A percentile compares a stretch with the other conserved stretches of the same genome.
Conservation (phyloP, 2,329 filamentous ascomycete species). For the Pseudocercospora fuligena region DNA sequence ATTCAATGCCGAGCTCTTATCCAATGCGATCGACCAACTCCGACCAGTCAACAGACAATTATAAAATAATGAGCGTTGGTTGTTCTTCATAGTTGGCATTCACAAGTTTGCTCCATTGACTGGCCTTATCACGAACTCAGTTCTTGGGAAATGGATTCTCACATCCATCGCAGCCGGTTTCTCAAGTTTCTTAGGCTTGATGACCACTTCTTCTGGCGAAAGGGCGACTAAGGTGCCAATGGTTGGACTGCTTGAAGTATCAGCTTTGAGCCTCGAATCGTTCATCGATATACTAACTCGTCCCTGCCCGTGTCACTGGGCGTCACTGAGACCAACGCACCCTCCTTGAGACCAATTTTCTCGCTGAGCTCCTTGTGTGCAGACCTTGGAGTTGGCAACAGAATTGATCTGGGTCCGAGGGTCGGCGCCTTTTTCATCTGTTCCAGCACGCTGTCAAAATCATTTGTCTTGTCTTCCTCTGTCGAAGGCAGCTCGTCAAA, state of each 20-base stretch:
- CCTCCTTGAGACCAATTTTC: slow-evolving; percentile 39
- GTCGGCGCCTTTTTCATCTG: slow-evolving; percentile 34
- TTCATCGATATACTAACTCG: slow-evolving; percentile 31
- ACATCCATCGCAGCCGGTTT: slow-evolving; percentile 39
- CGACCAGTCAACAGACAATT: not conserved
- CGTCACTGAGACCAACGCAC: slow-evolving; percentile 40
- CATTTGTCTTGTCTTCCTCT: slow-evolving; percentile 32
- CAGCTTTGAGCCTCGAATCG: slow-evolving; percentile 2
- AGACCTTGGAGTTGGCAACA: slow-evolving; percentile 40
- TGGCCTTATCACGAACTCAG: slow-evolving; percentile 46
- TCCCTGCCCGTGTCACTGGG: slow-evolving; percentile 49
- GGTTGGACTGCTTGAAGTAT: slow-evolving; percentile 37
- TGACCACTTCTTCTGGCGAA: slow-evolving; percentile 48
- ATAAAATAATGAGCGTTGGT: too few relatives aligned
- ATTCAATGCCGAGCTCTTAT: not conserved
- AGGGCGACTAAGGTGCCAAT: slow-evolving; percentile 43
- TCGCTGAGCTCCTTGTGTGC: slow-evolving; percentile 37
- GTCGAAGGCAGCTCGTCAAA: slow-evolving; percentile 38
- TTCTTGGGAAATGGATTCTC: slow-evolving; percentile 47
- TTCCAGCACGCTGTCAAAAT: slow-evolving; percentile 33
- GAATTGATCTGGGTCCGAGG: slow-evolving; percentile 29
- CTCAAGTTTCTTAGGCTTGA: slow-evolving; percentile 40
- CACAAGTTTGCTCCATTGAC: slow-evolving; percentile 30
- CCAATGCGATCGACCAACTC: not conserved
- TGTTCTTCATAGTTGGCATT: slow-evolving; percentile 20